phyloP scores from a whole-genome alignment of 352 stramenopile species.

The Phytophthora multivora region DNA sequence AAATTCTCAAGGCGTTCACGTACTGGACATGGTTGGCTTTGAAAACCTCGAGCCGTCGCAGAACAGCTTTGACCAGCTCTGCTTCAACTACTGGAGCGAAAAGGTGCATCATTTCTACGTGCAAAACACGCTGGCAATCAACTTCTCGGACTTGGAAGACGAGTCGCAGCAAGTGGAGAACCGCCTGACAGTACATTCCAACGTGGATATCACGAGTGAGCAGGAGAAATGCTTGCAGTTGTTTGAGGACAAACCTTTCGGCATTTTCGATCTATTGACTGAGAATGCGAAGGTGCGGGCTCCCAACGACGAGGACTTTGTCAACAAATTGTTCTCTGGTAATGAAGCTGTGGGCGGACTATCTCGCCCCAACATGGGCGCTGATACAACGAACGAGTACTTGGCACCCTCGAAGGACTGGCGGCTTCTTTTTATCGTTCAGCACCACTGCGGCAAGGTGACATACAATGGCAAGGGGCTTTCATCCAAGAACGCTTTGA shows the following conservation, averaged over 20 bases:
- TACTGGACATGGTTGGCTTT: constrained; percentile 82
- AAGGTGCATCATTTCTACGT: constrained; percentile 85
- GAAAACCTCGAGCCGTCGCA: constrained; percentile 61
- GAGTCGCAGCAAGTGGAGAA: constrained; percentile 74
- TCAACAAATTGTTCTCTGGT: constrained; percentile 76
- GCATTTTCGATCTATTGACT: constrained; percentile 74
- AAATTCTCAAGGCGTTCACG: constrained; percentile 80
- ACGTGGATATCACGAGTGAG: constrained; percentile 57
- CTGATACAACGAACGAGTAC: constrained; percentile 65
- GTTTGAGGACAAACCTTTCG: constrained; percentile 76
- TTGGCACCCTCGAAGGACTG: constrained; percentile 76
- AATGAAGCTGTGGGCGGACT: constrained; percentile 62
- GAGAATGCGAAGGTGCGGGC: constrained; percentile 70
- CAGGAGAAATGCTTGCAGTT: constrained; percentile 70
- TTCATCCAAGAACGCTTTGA: constrained; percentile 69
- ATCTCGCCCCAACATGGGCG: constrained; percentile 62
- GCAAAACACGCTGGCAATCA: constrained; percentile 72
- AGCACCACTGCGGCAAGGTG: constrained; percentile 74
- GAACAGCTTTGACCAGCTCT: constrained; percentile 82
- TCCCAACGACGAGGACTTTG: constrained; percentile 78
- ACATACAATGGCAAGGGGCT: constrained; percentile 81
- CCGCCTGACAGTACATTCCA: constrained; percentile 55
- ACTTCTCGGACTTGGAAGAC: constrained; percentile 59
- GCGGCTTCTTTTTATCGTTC: constrained; percentile 75
- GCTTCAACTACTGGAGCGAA: constrained; percentile 88